Conservation (phyloP, 2,329 filamentous ascomycete species). For the Dactylellina haptotyla region DNA sequence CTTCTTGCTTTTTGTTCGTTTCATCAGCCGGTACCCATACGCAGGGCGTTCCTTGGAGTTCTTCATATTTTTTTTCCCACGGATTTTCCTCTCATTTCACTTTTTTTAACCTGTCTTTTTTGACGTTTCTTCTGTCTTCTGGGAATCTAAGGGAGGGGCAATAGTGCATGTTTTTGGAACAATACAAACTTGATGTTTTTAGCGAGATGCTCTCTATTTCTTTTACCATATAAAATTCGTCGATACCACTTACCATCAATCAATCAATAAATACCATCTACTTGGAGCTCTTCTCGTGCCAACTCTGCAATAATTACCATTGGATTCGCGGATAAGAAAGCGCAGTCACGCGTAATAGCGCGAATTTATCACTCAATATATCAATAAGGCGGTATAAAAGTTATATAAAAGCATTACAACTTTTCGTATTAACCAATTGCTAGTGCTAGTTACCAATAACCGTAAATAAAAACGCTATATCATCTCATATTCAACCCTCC, state of each 20-base stretch:
- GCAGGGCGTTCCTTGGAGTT: conserved; percentile 43
- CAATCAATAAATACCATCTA: no score
- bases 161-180: background rate
- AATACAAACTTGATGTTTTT: no score
- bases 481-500: background rate
- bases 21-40: conserved; percentile 29
- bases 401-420: background rate
- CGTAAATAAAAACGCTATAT: background rate
- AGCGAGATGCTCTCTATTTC: no score
- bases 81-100: no score
- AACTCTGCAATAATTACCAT: no score
- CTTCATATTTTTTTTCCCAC: background rate
- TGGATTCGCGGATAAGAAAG: no score
- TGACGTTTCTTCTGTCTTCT: background rate
- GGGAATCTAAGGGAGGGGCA: background rate
- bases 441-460: background rate
- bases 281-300: no score
- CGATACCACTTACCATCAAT: no score
- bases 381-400: background rate
- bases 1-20: background rate
- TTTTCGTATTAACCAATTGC: conserved; percentile 16
- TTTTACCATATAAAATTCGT: no score
- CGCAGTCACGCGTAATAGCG: no score
- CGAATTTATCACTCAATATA: no score
- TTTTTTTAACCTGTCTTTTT: conserved; percentile 3